Percentiles rank a stretch among this genome's conserved stretches.
Conservation (phyloP, 2,329 filamentous ascomycete species). For the Daldinia eschscholtzii region DNA sequence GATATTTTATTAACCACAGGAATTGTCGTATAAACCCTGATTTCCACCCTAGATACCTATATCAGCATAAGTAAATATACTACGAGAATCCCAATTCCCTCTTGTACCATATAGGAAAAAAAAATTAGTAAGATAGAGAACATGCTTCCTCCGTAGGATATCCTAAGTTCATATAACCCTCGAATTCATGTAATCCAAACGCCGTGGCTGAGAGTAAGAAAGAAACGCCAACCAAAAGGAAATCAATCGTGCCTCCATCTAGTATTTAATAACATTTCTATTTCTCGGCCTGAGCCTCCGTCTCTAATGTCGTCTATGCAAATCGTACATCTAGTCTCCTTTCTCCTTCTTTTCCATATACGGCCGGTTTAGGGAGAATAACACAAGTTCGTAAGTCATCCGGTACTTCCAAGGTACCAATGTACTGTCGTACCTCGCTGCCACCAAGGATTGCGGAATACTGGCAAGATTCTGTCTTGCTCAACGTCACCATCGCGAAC, state of each 20-base stretch:
- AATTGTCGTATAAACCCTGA: background rate
- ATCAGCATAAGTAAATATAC: background rate
- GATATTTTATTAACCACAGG: background rate
- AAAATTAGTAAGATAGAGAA: constrained; percentile 5
- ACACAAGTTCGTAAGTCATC: constrained; percentile 24
- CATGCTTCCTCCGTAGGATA: constrained; percentile 4
- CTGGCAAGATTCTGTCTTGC: background rate
- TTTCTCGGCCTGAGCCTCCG: constrained; percentile 43
- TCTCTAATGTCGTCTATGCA: constrained; percentile 37
- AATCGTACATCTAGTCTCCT: constrained; percentile 19
- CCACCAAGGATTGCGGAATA: constrained; percentile 35
- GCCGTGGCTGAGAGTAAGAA: constrained; percentile 15
- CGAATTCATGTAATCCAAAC: constrained; percentile 23
- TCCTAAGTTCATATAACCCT: constrained; percentile 4
- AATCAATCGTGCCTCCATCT: constrained; percentile 16
- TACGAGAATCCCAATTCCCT: background rate
- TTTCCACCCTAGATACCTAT: background rate
- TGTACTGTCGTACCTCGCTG: constrained; percentile 35
- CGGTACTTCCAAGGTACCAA: constrained; percentile 45
- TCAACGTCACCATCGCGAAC: background rate
- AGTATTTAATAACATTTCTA: constrained; percentile 25
- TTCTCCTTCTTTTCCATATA: background rate
- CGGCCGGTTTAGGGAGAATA: constrained; percentile 1
- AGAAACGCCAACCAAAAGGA: constrained; percentile 11
- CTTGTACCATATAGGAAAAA: background rate